A percentile compares a stretch with the other conserved stretches of the same genome.
phyloP scores from a whole-genome alignment of 805 yeast genomes.

The Komagataella ulmi region DNA sequence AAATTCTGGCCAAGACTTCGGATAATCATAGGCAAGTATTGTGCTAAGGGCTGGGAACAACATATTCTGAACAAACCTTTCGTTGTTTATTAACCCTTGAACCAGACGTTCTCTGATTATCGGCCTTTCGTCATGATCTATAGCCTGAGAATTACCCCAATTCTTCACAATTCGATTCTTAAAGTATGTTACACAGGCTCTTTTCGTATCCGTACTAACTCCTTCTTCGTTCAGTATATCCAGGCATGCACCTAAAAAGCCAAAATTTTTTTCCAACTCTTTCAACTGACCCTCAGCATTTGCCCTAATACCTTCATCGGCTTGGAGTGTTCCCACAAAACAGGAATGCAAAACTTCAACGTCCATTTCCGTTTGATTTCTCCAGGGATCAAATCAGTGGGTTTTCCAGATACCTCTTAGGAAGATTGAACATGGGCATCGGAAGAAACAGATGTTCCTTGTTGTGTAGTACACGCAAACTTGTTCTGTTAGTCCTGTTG shows the following conservation, averaged over 20 bases:
- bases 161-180: conserved; percentile 58
- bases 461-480: not conserved
- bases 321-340: conserved; percentile 67
- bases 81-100: conserved; percentile 39
- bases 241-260: conserved; percentile 73
- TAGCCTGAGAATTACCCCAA: conserved; percentile 37
- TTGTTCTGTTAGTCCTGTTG: too few relatives aligned
- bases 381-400: not conserved
- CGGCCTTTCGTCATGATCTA: conserved; percentile 65
- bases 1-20: conserved; percentile 39
- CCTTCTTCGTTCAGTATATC: conserved; percentile 50
- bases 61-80: conserved; percentile 30
- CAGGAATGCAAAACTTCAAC: conserved; percentile 54
- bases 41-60: conserved; percentile 37
- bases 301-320: conserved; percentile 44
- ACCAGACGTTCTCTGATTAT: conserved; percentile 57
- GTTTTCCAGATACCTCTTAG: not conserved
- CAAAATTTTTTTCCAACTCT: conserved; percentile 43
- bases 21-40: conserved; percentile 30
- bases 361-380: conserved; percentile 37
- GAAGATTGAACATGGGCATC: not conserved
- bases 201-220: conserved; percentile 41
- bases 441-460: not conserved
- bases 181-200: conserved; percentile 78
- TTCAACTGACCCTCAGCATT: conserved; percentile 61